Evolutionary conservation across 208 protist genomes (phyloP).

Genomic region (Acanthamoeba sp.): DNA sequence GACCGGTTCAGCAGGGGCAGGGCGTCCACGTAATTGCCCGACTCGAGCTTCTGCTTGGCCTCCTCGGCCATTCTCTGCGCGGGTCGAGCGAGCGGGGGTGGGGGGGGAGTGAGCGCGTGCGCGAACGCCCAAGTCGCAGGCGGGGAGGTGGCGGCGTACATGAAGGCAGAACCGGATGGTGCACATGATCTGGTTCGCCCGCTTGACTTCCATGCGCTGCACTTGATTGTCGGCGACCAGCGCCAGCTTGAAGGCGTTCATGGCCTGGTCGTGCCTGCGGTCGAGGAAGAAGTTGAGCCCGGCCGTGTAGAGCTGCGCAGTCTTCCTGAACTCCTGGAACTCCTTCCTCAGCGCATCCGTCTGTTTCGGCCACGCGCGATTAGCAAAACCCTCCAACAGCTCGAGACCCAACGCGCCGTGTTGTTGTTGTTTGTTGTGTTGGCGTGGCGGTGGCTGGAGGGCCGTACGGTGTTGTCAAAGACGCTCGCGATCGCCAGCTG

Average conservation of each 20-base stretch:
- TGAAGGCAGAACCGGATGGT: constrained; percentile 41
- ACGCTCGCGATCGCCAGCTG: constrained; percentile 19
- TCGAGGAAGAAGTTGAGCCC: constrained; percentile 43
- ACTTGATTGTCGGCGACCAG: neutral
- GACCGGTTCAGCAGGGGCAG: neutral
- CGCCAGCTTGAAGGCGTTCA: constrained; percentile 37
- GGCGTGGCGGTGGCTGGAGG: neutral
- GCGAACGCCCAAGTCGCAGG: neutral
- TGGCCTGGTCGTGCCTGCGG: constrained; percentile 15
- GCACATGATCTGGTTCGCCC: constrained; percentile 10
- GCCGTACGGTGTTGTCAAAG: neutral
- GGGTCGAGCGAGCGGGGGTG: neutral
- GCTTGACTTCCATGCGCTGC: constrained; percentile 31
- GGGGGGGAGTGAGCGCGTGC: too few relatives aligned
- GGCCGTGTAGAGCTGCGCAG: constrained; percentile 46
- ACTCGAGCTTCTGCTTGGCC: neutral
- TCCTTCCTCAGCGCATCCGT: constrained; percentile 2
- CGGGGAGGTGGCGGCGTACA: neutral
- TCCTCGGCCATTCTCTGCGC: neutral
- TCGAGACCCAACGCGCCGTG: neutral
- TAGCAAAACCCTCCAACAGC: too few relatives aligned
- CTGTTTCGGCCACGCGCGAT: neutral
- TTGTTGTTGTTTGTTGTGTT: too few relatives aligned
- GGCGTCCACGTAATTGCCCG: neutral
- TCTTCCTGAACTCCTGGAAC: constrained; percentile 29